phyloP scores from a whole-genome alignment of 1,139 yeast genomes.

The Nakaseomyces bracarensis region DNA sequence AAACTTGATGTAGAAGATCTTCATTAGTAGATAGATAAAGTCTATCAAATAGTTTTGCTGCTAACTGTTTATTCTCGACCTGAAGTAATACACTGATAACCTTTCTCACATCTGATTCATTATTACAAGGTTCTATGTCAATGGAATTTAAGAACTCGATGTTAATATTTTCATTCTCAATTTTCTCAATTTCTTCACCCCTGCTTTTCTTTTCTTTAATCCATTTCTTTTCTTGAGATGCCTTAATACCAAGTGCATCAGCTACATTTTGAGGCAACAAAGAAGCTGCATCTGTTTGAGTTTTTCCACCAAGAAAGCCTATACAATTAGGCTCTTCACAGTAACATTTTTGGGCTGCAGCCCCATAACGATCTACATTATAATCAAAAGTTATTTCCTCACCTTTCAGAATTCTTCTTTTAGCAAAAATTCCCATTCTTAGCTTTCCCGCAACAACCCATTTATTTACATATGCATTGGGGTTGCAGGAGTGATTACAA shows the following conservation, averaged over 20 bases:
- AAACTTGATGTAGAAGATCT: conserved; percentile 49
- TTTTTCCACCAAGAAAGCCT: conserved; percentile 91
- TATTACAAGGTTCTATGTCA: conserved; percentile 44
- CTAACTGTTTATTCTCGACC: conserved; percentile 60
- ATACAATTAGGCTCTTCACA: conserved; percentile 91
- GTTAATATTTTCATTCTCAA: conserved; percentile 53
- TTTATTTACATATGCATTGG: conserved; percentile 90
- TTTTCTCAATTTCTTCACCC: conserved; percentile 40
- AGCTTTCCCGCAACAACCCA: conserved; percentile 92
- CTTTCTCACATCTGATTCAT: conserved; percentile 57
- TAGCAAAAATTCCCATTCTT: conserved; percentile 92
- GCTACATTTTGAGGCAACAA: conserved; percentile 74
- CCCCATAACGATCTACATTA: conserved; percentile 94
- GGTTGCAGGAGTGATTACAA: conserved; percentile 90
- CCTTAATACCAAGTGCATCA: conserved; percentile 76
- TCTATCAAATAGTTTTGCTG: conserved; percentile 59
- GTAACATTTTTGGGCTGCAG: conserved; percentile 86
- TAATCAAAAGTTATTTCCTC: conserved; percentile 95
- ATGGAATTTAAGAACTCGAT: conserved; percentile 57
- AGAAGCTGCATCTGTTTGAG: conserved; percentile 85
- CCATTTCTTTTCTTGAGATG: conserved; percentile 56
- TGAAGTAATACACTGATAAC: conserved; percentile 80
- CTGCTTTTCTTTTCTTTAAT: conserved; percentile 49
- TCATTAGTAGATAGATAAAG: conserved; percentile 49
- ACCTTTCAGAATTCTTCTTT: conserved; percentile 59